Conservation (phyloP, 305 asterid species). For the Ilex paraguariensis region DNA sequence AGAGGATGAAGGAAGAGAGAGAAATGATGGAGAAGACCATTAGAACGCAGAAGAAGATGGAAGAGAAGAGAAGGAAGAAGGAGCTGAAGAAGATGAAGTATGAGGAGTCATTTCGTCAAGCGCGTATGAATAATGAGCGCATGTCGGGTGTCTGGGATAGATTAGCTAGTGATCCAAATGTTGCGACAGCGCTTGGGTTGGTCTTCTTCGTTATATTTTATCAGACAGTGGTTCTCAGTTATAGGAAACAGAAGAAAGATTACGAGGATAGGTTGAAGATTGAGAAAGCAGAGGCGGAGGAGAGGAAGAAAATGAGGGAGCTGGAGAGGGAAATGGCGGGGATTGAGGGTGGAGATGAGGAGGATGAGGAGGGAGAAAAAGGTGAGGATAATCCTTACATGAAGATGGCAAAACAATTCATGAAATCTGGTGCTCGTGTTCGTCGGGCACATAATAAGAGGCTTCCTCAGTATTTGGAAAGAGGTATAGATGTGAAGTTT, state of each 20-base stretch:
- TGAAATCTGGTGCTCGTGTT: slow-evolving; percentile 97
- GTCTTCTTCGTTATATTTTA: slow-evolving; percentile 80
- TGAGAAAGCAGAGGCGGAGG: slow-evolving; percentile 91
- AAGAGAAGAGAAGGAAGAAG: slow-evolving; percentile 60
- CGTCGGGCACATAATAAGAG: slow-evolving; percentile 56
- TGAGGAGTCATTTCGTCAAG: slow-evolving; percentile 44
- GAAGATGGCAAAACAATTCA: slow-evolving; percentile 78
- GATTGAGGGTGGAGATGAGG: slow-evolving; percentile 45
- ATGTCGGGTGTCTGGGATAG: slow-evolving; percentile 62
- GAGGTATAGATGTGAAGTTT: slow-evolving; percentile 84
- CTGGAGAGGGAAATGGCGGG: slow-evolving; percentile 77
- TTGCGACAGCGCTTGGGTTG: slow-evolving; percentile 63
- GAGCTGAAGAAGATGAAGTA: slow-evolving; percentile 49
- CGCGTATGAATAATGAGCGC: slow-evolving; percentile 37
- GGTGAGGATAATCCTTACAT: slow-evolving; percentile 72
- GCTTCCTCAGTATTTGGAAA: slow-evolving; percentile 83
- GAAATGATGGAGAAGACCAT: slow-evolving; percentile 53
- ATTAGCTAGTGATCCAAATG: slow-evolving; percentile 69
- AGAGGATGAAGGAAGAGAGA: slow-evolving; percentile 42
- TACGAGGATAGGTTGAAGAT: slow-evolving; percentile 94
- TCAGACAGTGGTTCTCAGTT: slow-evolving; percentile 70
- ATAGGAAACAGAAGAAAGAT: slow-evolving; percentile 83
- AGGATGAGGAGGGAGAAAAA: slow-evolving; percentile 60
- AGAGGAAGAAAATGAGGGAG: slow-evolving; percentile 81
- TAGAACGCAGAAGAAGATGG: slow-evolving; percentile 62